These are phyloP conservation scores for Echium plantagineum DNA, from an alignment of 257 asterid genomes.

Conservation along the genomic window DNA sequence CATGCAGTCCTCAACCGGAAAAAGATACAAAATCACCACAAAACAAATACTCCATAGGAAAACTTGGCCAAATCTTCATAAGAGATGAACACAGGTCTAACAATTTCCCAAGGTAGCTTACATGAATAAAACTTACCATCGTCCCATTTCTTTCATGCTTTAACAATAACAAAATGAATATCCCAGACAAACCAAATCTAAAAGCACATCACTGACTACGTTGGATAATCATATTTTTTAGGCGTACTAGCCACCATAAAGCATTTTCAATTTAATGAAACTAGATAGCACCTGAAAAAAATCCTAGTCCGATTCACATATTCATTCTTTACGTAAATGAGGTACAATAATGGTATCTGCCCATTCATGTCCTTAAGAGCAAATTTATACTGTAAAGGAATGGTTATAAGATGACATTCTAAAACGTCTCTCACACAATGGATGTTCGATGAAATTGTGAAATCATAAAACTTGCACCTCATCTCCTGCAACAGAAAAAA, in stretches of 20 bases:
- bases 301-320: not conserved
- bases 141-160: not conserved
- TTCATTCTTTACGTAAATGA: no score
- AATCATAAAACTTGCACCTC: constrained; percentile 46
- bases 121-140: not conserved
- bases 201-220: no score
- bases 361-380: not conserved
- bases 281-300: not conserved
- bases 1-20: not conserved
- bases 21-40: not conserved
- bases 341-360: not conserved
- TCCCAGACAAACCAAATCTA: not conserved
- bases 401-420: not conserved
- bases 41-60: not conserved
- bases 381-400: not conserved
- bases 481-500: constrained; percentile 55
- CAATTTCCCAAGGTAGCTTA: not conserved
- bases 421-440: constrained; percentile 26
- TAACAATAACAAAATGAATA: no score
- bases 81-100: not conserved
- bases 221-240: no score
- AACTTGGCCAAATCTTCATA: not conserved
- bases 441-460: not conserved
- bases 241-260: not conserved
- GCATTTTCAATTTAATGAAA: not conserved